Base-by-base conservation (phyloP, 1,139 yeast genomes). In the Geotrichum candidum region DNA sequence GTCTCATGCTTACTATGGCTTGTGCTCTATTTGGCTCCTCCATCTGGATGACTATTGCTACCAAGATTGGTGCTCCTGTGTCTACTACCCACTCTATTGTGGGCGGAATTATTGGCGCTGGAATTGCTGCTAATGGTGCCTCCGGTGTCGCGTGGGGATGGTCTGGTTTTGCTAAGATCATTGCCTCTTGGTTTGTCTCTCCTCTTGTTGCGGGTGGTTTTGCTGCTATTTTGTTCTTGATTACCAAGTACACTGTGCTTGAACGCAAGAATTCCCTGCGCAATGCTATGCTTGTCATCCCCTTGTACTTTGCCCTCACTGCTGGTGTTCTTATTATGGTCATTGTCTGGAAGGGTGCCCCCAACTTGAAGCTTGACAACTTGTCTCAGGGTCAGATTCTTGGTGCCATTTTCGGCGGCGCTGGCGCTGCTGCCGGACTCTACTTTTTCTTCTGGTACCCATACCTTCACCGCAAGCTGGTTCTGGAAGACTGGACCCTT, bases 111-210 rank as follows among this genome's bases (percentile, higher is more conserved):
- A 85, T 87, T 66, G 94, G 95, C 66, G 81, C 88, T 22, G 86
- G 90, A 63, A 82, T 88, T 70, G 95, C 92, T 57, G 86, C 92
- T 35, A 80, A 79, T 67, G 86, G 85, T 64, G 85, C 83, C 52
- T 70, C 74, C 1, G 78, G 82, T 64, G 81, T 87, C 64, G 76
- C 74, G 63, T 87, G 94, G 95, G 92, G 90, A 27, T 87, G 94
- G 94, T 64, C 67, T 23, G 91, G 91, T 53, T 87, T 87, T 64
- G 73, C 89, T 1, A 87, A 85, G 73, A 87, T 87, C 67, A 82
- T 86, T 66, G 94, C 94, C 2, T 85, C 91, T 13, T 87, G 94
- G 92, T 85, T 86, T 70, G 84, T 87, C 75, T 90, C 94, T 15
- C 94, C 95, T n/a, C 73, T 79, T 23, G 77, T 87, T 65, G 87